Evolutionary conservation across 306 rosid species (phyloP), one percentile per base, ranked within the genome.

Genomic region (Glycyrrhiza uralensis): DNA sequence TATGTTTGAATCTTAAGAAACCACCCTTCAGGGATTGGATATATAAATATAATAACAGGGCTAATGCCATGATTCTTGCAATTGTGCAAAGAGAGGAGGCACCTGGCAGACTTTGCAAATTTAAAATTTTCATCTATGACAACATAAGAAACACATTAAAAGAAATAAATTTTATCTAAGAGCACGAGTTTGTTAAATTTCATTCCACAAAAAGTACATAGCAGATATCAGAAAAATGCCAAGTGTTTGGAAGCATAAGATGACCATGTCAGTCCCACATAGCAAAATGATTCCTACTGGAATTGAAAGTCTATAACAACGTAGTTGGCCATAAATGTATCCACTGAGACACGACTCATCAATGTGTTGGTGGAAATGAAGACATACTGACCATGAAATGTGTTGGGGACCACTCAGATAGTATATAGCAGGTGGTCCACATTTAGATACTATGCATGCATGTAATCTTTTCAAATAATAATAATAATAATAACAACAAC

Each of bases 51-150:
- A 51, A 54, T 20, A 29, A 11, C 17, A 70, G 39, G 9, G 15
- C 15, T 46, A 18, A 64, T 64, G 66, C 7, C 36, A 51, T 15
- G 23, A 14, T n/a, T n/a, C n/a, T n/a, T n/a, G n/a, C n/a, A n/a
- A n/a, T n/a, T n/a, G n/a, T n/a, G n/a, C n/a, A n/a, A n/a, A n/a
- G n/a, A n/a, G n/a, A n/a, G n/a, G n/a, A n/a, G n/a, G n/a, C n/a
- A n/a, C n/a, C n/a, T 30, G 97, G 97, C 95, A 91, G 88, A 32
- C 46, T 61, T 75, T 80, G 87, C 97, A 95, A 91, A 12, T 45
- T 82, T 41, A 83, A 74, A 77, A 88, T 85, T 23, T 46, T 26
- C 28, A 58, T 10, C 18, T 3, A 30, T 18, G 49, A n/a, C 23
- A 44, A 64, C 17, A 76, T 26, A 41, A 26, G 36, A n/a, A 49